Evolutionary conservation across 176 grass and related monocot species (phyloP), one percentile per base, ranked within the genome.

Genomic region (Aegilops sharonensis): DNA sequence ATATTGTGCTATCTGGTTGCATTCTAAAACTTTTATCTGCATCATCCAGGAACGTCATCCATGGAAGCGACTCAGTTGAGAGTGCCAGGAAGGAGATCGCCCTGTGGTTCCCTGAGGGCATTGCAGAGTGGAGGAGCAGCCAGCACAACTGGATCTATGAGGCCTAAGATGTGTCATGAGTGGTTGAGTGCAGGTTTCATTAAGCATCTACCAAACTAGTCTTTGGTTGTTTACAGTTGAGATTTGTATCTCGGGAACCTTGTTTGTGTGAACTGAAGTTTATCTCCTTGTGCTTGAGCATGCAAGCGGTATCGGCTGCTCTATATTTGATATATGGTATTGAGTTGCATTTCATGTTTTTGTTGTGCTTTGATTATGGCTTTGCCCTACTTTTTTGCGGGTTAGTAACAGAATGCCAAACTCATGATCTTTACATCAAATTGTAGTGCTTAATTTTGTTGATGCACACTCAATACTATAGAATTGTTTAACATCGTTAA

Each of bases 91-190:
- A 93, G 89, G 97, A 99, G 92, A 97, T 99, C 50, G 94, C 92
- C 45, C 84, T 99, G 34, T 99, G 97, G 97, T 99, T 99, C 77
- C 89, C 94, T 0, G 92, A 99, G 80, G 94, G 94, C 70, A 56
- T 89, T 7, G 83, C 80, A 0, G 87, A 93, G 24, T 99, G 97
- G 97, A 89, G 78, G 68, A 96, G 94, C 94, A 86, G 71, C 85
- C 89, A 91, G 66, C 97, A 99, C 92, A 81, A 91, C 24, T 99
- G 97, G 97, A 96, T 99, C 92, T 99, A 99, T 1, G 97, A 99
- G 94, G 65, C 32, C 65, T 92, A 95, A 21, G 90, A 68, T 76
- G 2, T 52, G 27, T 29, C 29, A 20, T 48, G 32, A 72, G 30
- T 25, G 4, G 45, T 17, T 27, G 36, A 85, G 81, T 69, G 64